Evolutionary conservation across 306 rosid species (phyloP), one percentile per base, ranked within the genome.

Genomic region (Acmispon strigosus): DNA sequence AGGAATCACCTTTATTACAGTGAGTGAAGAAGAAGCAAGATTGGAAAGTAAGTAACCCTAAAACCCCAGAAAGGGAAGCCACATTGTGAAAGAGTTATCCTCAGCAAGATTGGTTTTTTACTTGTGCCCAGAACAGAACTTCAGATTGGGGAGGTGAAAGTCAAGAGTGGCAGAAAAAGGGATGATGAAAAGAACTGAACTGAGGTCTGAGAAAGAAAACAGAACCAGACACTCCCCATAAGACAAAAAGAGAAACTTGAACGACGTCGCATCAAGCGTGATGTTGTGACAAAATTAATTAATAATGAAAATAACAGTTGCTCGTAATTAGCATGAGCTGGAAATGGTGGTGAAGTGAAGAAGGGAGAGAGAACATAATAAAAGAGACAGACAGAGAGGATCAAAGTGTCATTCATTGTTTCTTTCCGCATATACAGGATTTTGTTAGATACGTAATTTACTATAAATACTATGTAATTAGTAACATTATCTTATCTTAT

Each of bases 371-470:
- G 14, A 69, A 17, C 11, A 7, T 0, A 11, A 61, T 7, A 51
- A 6, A 53, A 1, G n/a, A 63, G 76, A 51, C 59, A 63, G 17
- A 29, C 59, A 63, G 17, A 29, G 52, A 63, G 68, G 56, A 36
- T 43, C 72, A n/a, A 10, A 17, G 27, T 56, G 74, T 64, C 22
- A 39, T 58, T 65, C 79, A 66, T 48, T 45, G 32, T 75, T 62
- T 29, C 10, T 1, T 3, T 58, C 74, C 75, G 37, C 48, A 51
- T 10, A 15, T 11, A 1, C 39, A 22, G 70, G 57, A 45, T 69
- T 69, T 34, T 7, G 72, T 52, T 74, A 29, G 55, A 18, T 36
- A 34, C 42, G 14, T 7, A 10, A 2, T 27, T 27, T 27, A 27
- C n/a, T n/a, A n/a, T n/a, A n/a, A n/a, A n/a, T n/a, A n/a, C n/a